Evolutionary conservation across 768 basidiomycete genomes (phyloP).

Genomic region (Tephrocybe sp.): DNA sequence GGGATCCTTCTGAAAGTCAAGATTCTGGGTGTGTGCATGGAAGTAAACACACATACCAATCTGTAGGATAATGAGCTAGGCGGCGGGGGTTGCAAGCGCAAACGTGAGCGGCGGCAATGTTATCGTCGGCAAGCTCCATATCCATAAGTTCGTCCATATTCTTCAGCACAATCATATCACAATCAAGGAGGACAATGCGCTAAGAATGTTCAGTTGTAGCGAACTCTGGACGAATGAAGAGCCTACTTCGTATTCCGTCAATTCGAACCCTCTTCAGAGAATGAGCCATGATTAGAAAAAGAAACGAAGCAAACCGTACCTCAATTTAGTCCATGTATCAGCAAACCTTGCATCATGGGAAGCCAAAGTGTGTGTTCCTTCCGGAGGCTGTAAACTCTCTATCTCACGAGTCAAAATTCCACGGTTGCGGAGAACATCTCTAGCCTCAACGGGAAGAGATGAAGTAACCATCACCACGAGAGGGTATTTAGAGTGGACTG

Average conservation of each 20-base stretch:
- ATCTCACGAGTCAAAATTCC: conserved; percentile 62
- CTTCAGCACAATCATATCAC: conserved; percentile 80
- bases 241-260: conserved; percentile 66
- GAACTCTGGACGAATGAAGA: not conserved
- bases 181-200: conserved; percentile 82
- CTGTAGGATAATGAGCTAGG: conserved; percentile 80
- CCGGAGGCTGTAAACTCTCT: conserved; percentile 52
- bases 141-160: conserved; percentile 83
- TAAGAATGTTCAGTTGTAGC: conserved; percentile 24
- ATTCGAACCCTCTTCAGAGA: conserved; percentile 54
- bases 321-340: conserved; percentile 74
- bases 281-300: not conserved
- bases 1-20: conserved; percentile 67
- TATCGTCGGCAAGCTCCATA: conserved; percentile 57
- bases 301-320: conserved; percentile 30
- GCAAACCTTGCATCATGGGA: conserved; percentile 53
- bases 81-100: conserved; percentile 94
- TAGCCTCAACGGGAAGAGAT: conserved; percentile 48
- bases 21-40: not conserved
- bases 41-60: conserved; percentile 65
- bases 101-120: conserved; percentile 87
- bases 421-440: conserved; percentile 48
- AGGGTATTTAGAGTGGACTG: conserved; percentile 66
- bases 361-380: conserved; percentile 39
- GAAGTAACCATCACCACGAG: conserved; percentile 78